Evolutionary conservation across 345 rosid genomes (phyloP), one percentile per base, ranked within the genome.

Genomic region (Carallia pectinifolia): DNA sequence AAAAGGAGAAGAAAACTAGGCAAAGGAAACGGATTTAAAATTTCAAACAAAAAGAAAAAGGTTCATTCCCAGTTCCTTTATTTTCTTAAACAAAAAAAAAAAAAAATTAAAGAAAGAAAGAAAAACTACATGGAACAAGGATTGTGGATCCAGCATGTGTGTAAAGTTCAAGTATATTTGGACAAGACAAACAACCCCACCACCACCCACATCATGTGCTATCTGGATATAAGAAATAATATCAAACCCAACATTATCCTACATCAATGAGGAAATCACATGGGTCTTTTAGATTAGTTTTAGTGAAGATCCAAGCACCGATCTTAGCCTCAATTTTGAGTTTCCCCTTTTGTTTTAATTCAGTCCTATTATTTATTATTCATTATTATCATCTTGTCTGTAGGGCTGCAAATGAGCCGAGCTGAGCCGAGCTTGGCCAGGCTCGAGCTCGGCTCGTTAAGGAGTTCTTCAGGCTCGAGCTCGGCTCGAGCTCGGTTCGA

Each of bases 71-170:
- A 48, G 52, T 59, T 15, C 13, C 23, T 15, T 23, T 44, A 62
- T 63, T 44, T 3, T 40, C 3, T 2, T 2, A 2, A 3, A n/a
- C 18, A 29, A 23, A 55, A 1, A 54, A 55, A 9, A 64, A 66
- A 63, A 67, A 48, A 7, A 23, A 23, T 23, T 23, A 23, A 23
- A 23, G 23, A 58, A 30, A 56, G 58, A 72, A 53, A 61, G 53
- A 73, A 62, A 67, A 44, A 3, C 16, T 44, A 12, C 17, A 3
- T 44, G 4, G 50, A 44, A 44, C 50, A 44, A 67, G 70, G 77
- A 62, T 30, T 67, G 78, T 77, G 87, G 81, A 81, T 81, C 87
- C 76, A 76, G 64, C 82, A 77, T 77, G 83, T 80, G 72, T 48
- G 74, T 74, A 79, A 84, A 79, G 87, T 54, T 64, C 52, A 12